phyloP scores from a whole-genome alignment of 106 monocot genomes.

The Dendrobium officinale region DNA sequence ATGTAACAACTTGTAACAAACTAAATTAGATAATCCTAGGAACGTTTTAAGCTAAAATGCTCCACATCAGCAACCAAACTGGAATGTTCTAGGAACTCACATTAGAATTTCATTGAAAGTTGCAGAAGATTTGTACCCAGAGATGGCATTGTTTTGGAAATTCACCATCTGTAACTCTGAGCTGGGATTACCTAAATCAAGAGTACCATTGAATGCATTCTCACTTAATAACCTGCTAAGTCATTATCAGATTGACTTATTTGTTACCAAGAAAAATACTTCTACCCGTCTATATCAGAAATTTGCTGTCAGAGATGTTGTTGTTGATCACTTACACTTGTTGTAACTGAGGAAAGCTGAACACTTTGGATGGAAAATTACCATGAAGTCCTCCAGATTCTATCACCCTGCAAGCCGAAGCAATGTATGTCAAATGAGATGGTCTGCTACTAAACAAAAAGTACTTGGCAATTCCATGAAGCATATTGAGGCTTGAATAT shows the following conservation, averaged over 20 bases:
- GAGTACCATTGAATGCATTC: constrained; percentile 61
- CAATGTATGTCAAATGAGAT: constrained; percentile 9
- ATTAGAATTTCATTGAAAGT: constrained; percentile 19
- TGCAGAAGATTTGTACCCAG: background rate
- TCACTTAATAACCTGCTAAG: constrained; percentile 35
- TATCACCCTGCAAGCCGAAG: constrained; percentile 37
- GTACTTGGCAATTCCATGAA: background rate
- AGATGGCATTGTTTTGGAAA: constrained; percentile 59
- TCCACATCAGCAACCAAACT: background rate
- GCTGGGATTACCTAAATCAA: constrained; percentile 40
- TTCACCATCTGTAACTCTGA: constrained; percentile 39
- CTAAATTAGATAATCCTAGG: too few species aligned
- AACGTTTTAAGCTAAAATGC: too few species aligned
- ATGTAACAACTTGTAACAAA: too few species aligned
- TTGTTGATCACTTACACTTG: constrained; percentile 55
- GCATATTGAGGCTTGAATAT: background rate
- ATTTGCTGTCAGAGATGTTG: background rate
- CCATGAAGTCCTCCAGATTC: constrained; percentile 51
- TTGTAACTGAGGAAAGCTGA: constrained; percentile 41
- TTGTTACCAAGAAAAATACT: too few species aligned
- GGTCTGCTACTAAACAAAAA: background rate
- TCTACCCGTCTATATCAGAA: background rate
- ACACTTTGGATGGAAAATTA: constrained; percentile 35
- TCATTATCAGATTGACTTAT: background rate
- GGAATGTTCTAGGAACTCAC: constrained; percentile 22